Evolutionary conservation across 495 filamentous ascomycete species (phyloP).

Genomic region (Aspergillus haitiensis): DNA sequence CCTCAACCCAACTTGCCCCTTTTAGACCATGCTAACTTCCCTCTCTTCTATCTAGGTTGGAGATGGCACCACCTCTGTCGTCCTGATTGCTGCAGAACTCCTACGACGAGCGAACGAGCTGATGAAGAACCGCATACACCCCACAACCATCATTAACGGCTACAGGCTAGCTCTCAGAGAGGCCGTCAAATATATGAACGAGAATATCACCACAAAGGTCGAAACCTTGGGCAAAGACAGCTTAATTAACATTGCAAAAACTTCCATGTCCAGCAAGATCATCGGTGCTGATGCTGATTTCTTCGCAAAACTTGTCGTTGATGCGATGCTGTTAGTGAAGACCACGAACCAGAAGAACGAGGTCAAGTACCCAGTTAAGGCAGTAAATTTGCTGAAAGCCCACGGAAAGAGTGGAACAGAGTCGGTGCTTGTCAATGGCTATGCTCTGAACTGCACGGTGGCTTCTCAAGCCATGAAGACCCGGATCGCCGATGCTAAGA

Average conservation of each 20-base stretch:
- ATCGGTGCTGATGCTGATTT: slow-evolving; percentile 96
- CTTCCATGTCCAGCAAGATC: slow-evolving; percentile 99
- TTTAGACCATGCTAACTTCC: slow-evolving; percentile 21
- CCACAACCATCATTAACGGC: slow-evolving; percentile 98
- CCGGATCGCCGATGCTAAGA: slow-evolving; percentile 88
- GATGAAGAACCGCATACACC: slow-evolving; percentile 99
- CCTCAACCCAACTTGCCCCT: not conserved
- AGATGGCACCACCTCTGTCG: slow-evolving; percentile 97
- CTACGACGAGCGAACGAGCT: slow-evolving; percentile 93
- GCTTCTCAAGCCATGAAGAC: slow-evolving; percentile 98
- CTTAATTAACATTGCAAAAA: slow-evolving; percentile 93
- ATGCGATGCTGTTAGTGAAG: slow-evolving; percentile 95
- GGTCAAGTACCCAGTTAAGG: slow-evolving; percentile 96
- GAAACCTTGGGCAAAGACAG: slow-evolving; percentile 87
- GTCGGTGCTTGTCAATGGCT: slow-evolving; percentile 90
- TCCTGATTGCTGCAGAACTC: slow-evolving; percentile 95
- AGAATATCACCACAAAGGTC: slow-evolving; percentile 93
- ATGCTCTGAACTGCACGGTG: slow-evolving; percentile 98
- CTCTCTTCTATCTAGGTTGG: slow-evolving; percentile 58
- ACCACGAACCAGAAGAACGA: slow-evolving; percentile 85
- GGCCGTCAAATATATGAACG: slow-evolving; percentile 98
- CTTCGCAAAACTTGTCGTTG: slow-evolving; percentile 94
- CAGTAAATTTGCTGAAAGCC: slow-evolving; percentile 97
- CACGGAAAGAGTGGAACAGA: slow-evolving; percentile 91
- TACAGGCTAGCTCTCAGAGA: slow-evolving; percentile 94